Conservation (phyloP, 441 rosid species). For the Pelargonium cotyledonis region DNA sequence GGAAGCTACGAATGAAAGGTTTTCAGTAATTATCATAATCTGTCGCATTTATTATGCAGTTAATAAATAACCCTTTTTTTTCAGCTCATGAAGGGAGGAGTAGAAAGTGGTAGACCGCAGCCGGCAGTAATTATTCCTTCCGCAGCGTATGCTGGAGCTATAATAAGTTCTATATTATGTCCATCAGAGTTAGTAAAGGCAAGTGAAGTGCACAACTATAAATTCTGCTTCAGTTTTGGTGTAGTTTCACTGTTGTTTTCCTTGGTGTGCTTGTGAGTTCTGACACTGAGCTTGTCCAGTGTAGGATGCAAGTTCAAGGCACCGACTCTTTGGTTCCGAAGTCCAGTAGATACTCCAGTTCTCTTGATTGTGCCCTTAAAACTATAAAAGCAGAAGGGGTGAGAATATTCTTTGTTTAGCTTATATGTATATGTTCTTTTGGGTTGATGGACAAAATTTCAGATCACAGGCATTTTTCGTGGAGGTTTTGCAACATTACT, state of each 20-base stretch:
- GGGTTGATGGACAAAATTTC: constrained; percentile 41
- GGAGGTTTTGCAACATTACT: constrained; percentile 70
- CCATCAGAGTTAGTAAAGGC: constrained; percentile 89
- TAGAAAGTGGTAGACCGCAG: constrained; percentile 42
- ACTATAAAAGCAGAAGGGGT: constrained; percentile 79
- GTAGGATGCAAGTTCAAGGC: constrained; percentile 98
- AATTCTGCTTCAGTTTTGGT: neutral
- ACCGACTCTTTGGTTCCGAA: constrained; percentile 60
- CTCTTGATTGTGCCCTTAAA: constrained; percentile 73
- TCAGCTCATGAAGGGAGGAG: constrained; percentile 30
- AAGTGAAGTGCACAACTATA: constrained; percentile 17
- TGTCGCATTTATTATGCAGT: constrained; percentile 2
- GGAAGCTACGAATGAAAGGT: neutral
- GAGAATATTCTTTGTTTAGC: constrained; percentile 32
- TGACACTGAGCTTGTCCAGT: constrained; percentile 55
- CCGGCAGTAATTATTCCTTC: constrained; percentile 74
- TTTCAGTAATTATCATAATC: neutral
- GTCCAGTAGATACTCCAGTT: constrained; percentile 50
- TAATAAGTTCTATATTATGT: constrained; percentile 76
- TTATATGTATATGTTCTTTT: constrained; percentile 10
- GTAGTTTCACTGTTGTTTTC: constrained; percentile 12
- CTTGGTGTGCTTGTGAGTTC: constrained; percentile 16
- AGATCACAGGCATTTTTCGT: constrained; percentile 75
- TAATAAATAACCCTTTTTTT: neutral
- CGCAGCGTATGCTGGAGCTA: constrained; percentile 78